phyloP scores from a whole-genome alignment of 805 yeast genomes.

The Kluyveromyces dobzhanskii region DNA sequence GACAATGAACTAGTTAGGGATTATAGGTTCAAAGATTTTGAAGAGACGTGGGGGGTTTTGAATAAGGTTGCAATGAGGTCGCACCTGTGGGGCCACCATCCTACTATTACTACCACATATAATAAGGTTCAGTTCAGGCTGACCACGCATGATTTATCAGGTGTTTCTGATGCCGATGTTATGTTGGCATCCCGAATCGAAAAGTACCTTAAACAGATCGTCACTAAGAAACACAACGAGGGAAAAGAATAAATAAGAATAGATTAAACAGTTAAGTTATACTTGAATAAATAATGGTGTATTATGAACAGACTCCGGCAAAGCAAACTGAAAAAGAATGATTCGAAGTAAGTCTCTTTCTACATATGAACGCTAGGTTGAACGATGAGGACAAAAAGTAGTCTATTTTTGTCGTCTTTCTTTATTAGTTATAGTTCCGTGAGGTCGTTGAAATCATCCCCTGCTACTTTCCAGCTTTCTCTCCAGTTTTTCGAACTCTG shows the following conservation, averaged over 20 bases:
- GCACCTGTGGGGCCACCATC: conserved; percentile 60
- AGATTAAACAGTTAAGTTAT: background rate
- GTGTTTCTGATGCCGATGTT: conserved; percentile 49
- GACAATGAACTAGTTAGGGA: conserved; percentile 26
- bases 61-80: conserved; percentile 49
- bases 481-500: conserved; percentile 82
- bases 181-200: conserved; percentile 45
- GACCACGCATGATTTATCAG: conserved; percentile 57
- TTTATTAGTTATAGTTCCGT: too few species aligned
- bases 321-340: too few species aligned
- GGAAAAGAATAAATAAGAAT: background rate
- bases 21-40: conserved; percentile 41
- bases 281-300: background rate
- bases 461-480: conserved; percentile 34
- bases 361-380: too few species aligned
- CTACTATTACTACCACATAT: conserved; percentile 56
- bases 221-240: background rate
- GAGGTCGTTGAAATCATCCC: background rate
- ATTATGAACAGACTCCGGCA: too few species aligned
- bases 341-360: too few species aligned
- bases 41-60: conserved; percentile 60
- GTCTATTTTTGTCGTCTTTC: too few species aligned
- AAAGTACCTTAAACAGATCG: conserved; percentile 22
- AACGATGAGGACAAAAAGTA: too few species aligned
- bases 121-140: conserved; percentile 46